phyloP scores from a whole-genome alignment of 176 grass and related monocot genomes.

The Areca catechu region DNA sequence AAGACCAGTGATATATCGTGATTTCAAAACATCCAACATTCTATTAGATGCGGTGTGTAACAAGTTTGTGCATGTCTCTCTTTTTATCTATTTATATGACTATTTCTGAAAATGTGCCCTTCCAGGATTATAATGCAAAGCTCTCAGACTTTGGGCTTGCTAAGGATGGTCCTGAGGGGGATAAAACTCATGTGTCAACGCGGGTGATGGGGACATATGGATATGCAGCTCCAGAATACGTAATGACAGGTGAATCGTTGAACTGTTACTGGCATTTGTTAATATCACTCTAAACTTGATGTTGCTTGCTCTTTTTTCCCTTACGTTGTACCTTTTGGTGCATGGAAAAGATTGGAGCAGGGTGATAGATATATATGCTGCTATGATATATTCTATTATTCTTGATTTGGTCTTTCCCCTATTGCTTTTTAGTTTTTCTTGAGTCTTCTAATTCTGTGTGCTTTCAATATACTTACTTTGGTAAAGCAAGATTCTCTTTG shows the following conservation, averaged over 20 bases:
- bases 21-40: slow-evolving; percentile 99
- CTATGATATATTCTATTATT: not conserved
- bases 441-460: too few relatives aligned
- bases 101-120: slow-evolving; percentile 17
- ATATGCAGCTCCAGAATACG: slow-evolving; percentile 96
- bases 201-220: slow-evolving; percentile 98
- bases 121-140: slow-evolving; percentile 96
- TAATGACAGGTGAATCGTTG: slow-evolving; percentile 74
- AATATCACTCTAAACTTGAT: not conserved
- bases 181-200: slow-evolving; percentile 97
- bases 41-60: slow-evolving; percentile 68
- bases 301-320: not conserved
- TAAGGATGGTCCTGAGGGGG: slow-evolving; percentile 98
- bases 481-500: too few relatives aligned
- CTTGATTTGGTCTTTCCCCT: slow-evolving; percentile 13
- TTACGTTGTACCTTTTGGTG: not conserved
- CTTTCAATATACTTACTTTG: too few relatives aligned
- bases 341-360: too few relatives aligned
- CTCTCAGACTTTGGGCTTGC: slow-evolving; percentile 98
- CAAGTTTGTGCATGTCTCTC: slow-evolving; percentile 5
- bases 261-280: not conserved
- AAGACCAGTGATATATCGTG: slow-evolving; percentile 96
- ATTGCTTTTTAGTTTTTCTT: not conserved
- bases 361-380: too few relatives aligned
- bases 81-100: not conserved